Evolutionary conservation across 352 stramenopile genomes (phyloP).

Genomic region (Thalassiosira ordinaria): DNA sequence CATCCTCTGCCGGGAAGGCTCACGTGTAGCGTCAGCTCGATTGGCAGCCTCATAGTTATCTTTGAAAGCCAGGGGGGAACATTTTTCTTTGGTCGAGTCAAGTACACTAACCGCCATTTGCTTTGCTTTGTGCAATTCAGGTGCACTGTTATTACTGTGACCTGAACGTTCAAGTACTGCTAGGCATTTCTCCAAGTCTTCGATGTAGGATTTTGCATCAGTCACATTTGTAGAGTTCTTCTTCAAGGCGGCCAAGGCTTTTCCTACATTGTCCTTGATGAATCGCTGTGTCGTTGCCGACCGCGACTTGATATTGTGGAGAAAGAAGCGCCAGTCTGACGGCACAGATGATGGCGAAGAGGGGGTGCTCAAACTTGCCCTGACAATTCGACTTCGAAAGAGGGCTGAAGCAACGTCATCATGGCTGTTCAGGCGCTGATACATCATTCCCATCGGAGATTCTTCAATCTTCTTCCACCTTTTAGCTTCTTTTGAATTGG

Average conservation of each 20-base stretch:
- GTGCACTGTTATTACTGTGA: constrained; percentile 26
- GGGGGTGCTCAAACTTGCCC: constrained; percentile 60
- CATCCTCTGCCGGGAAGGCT: constrained; percentile 65
- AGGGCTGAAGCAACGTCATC: constrained; percentile 25
- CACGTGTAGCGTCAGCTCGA: constrained; percentile 12
- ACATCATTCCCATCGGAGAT: constrained; percentile 69
- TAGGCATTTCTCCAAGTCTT: constrained; percentile 58
- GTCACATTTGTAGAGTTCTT: constrained; percentile 19
- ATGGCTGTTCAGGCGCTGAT: constrained; percentile 54
- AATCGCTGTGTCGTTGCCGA: constrained; percentile 31
- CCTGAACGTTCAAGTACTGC: constrained; percentile 36
- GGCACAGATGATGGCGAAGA: constrained; percentile 59
- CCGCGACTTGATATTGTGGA: constrained; percentile 79
- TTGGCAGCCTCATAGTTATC: constrained; percentile 17
- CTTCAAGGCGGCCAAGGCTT: constrained; percentile 63
- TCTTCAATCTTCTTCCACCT: constrained; percentile 82
- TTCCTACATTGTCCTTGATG: constrained; percentile 65
- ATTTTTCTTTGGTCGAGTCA: constrained; percentile 66
- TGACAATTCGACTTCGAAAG: constrained; percentile 52
- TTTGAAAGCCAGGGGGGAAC: constrained; percentile 11
- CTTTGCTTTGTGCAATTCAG: constrained; percentile 63
- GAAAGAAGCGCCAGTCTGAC: constrained; percentile 77
- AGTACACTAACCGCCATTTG: constrained; percentile 60
- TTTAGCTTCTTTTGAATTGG: constrained; percentile 86
- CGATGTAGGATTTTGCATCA: constrained; percentile 27